A percentile compares a stretch with the other conserved stretches of the same genome.
Conservation (phyloP, 139 green algal genomes). For the Coelastrella sp. region DNA sequence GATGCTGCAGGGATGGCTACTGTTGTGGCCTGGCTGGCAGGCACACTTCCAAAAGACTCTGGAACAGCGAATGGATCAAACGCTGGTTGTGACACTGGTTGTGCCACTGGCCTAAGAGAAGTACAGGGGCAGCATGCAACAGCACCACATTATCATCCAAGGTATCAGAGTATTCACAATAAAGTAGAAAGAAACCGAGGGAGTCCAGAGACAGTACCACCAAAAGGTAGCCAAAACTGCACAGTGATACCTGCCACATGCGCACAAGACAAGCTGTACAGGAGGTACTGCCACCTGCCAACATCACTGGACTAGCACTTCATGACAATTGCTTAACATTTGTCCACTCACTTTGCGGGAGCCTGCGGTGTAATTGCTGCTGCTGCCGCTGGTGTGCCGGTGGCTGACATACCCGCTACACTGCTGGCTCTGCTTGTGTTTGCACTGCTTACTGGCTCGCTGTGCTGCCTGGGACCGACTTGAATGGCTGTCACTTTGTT, state of each 20-base stretch:
- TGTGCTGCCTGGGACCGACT: not conserved
- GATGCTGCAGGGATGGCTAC: not conserved
- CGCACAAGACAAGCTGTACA: too few relatives aligned
- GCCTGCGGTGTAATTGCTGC: not conserved
- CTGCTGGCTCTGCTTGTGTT: not conserved
- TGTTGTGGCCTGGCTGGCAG: not conserved
- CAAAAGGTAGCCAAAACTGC: too few relatives aligned
- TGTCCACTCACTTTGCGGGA: conserved; percentile 1
- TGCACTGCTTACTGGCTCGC: conserved; percentile 6
- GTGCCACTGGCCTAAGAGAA: not conserved
- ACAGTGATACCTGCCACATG: too few relatives aligned
- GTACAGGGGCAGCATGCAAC: not conserved
- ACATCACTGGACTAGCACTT: too few relatives aligned
- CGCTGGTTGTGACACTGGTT: too few relatives aligned
- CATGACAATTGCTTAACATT: not conserved
- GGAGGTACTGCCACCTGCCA: too few relatives aligned
- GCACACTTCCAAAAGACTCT: not conserved
- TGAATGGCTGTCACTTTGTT: conserved; percentile 25
- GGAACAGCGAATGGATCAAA: not conserved
- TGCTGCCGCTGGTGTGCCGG: not conserved
- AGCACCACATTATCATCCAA: not conserved
- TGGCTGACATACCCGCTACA: not conserved
- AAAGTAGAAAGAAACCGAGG: too few relatives aligned
- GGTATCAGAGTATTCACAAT: too few relatives aligned
- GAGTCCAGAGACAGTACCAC: too few relatives aligned